Conservation (phyloP, 352 stramenopile species). For the Elongisporangium undulatum region DNA sequence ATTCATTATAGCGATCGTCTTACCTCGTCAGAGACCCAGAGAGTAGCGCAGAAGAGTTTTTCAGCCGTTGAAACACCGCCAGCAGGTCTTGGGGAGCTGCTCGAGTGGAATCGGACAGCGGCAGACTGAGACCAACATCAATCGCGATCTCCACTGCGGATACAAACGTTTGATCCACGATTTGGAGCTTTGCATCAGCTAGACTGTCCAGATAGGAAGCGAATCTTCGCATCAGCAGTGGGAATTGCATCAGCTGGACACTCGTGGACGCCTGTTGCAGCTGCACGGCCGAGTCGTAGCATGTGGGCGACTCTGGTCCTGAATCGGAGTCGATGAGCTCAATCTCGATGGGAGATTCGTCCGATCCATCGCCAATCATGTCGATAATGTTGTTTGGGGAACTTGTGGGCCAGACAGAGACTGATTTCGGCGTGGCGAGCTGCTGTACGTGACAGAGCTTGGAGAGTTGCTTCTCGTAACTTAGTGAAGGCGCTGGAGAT, state of each 20-base stretch:
- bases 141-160: background rate
- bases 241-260: background rate
- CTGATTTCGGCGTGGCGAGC: background rate
- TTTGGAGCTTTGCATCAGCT: background rate
- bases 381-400: background rate
- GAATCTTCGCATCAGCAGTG: background rate
- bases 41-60: background rate
- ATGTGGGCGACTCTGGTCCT: background rate
- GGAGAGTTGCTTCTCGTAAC: background rate
- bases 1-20: background rate
- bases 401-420: background rate
- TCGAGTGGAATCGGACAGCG: background rate
- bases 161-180: background rate
- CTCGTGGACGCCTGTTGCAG: background rate
- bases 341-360: background rate
- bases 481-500: background rate
- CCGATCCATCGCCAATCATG: background rate
- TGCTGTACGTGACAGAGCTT: background rate
- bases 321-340: background rate
- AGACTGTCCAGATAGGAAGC: background rate
- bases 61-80: background rate
- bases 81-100: background rate
- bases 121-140: background rate
- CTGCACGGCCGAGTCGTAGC: background rate
- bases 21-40: background rate